phyloP scores from a whole-genome alignment of 108 stramenopile genomes.

The Cyclotella baltica region DNA sequence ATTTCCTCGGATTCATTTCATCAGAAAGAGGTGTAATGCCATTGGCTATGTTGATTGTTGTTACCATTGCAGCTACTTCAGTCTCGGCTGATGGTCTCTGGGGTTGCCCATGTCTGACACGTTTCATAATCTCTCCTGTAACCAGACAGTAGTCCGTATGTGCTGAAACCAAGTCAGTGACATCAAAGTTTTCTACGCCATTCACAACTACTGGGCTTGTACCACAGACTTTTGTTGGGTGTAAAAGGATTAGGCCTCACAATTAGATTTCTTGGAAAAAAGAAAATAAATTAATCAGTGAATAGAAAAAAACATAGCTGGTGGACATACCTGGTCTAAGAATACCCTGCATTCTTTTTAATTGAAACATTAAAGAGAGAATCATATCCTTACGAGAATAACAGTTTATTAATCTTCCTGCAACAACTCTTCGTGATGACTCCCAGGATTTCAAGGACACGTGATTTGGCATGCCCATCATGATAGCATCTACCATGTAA shows the following conservation, averaged over 20 bases:
- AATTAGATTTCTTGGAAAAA: too few relatives aligned
- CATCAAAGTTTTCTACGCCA: slow-evolving; percentile 86
- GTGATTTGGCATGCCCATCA: slow-evolving; percentile 88
- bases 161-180: slow-evolving; percentile 69
- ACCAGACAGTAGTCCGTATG: slow-evolving; percentile 80
- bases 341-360: slow-evolving; percentile 80
- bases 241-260: neutral
- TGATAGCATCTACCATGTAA: slow-evolving; percentile 69
- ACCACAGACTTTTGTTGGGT: slow-evolving; percentile 77
- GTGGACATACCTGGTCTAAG: slow-evolving; percentile 52
- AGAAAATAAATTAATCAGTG: too few relatives aligned
- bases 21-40: slow-evolving; percentile 31
- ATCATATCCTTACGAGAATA: slow-evolving; percentile 92
- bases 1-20: slow-evolving; percentile 9
- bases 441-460: slow-evolving; percentile 86
- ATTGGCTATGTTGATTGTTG: slow-evolving; percentile 38
- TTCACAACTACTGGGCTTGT: slow-evolving; percentile 70
- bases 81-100: slow-evolving; percentile 40
- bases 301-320: too few relatives aligned
- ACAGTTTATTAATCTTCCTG: slow-evolving; percentile 94
- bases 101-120: slow-evolving; percentile 72
- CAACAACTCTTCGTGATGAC: slow-evolving; percentile 83
- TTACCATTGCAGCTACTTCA: slow-evolving; percentile 40
- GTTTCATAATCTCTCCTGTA: slow-evolving; percentile 72
- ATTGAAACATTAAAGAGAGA: slow-evolving; percentile 90